Conservation (phyloP, 768 basidiomycete species). For the Auricularia sp. region DNA sequence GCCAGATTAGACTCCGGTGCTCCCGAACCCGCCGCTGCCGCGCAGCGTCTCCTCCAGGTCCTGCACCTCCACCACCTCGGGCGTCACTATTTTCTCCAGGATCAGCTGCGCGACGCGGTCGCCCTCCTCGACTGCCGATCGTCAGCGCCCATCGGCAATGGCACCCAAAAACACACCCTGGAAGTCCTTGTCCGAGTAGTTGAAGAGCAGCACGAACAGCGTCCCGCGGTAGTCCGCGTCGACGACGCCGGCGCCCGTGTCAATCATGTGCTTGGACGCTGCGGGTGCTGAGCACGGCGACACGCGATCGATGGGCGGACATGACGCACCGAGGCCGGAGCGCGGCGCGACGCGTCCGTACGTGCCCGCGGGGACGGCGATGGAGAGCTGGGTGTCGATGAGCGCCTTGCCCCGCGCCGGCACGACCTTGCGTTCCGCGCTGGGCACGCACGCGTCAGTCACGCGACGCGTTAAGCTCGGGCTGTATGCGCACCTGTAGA, state of each 20-base stretch:
- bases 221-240: constrained; percentile 94
- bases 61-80: constrained; percentile 81
- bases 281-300: constrained; percentile 3
- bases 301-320: background rate
- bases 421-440: constrained; percentile 75
- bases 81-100: constrained; percentile 80
- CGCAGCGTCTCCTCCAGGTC: constrained; percentile 78
- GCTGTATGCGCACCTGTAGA: constrained; percentile 64
- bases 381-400: constrained; percentile 82
- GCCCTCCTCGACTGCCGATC: constrained; percentile 66
- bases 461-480: background rate
- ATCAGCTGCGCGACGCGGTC: constrained; percentile 96
- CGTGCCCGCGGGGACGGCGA: constrained; percentile 87
- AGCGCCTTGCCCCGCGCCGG: constrained; percentile 89
- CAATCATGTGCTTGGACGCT: constrained; percentile 97
- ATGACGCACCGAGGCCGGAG: constrained; percentile 75
- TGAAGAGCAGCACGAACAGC: constrained; percentile 88
- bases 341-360: constrained; percentile 96
- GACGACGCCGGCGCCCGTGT: constrained; percentile 94
- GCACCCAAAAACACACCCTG: constrained; percentile 38
- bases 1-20: constrained; percentile 61
- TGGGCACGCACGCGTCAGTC: constrained; percentile 20
- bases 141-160: background rate
- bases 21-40: constrained; percentile 79
- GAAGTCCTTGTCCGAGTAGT: constrained; percentile 84